Conservation (phyloP, 441 rosid species). For the Mallotus japonicus region DNA sequence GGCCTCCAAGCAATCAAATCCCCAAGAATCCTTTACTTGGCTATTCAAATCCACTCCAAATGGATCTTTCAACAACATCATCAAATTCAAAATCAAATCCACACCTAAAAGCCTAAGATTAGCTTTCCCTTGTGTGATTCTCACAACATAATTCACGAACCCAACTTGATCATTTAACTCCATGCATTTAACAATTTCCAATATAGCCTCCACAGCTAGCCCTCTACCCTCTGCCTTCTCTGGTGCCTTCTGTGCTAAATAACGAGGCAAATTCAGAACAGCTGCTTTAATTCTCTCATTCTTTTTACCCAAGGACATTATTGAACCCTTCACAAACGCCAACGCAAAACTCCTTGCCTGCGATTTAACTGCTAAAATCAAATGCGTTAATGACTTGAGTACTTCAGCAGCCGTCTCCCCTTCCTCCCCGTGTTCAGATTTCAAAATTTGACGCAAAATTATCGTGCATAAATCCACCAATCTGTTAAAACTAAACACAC, state of each 20-base stretch:
- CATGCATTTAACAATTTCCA: constrained; percentile 66
- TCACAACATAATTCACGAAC: constrained; percentile 54
- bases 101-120: constrained; percentile 70
- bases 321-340: constrained; percentile 44
- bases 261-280: constrained; percentile 58
- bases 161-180: constrained; percentile 47
- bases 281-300: constrained; percentile 52
- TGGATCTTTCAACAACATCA: constrained; percentile 51
- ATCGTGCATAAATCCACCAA: constrained; percentile 52
- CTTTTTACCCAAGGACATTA: constrained; percentile 37
- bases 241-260: constrained; percentile 74
- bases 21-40: constrained; percentile 47
- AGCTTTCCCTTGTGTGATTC: constrained; percentile 69
- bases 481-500: constrained; percentile 28
- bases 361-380: constrained; percentile 61
- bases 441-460: constrained; percentile 51
- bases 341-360: constrained; percentile 66
- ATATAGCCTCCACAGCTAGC: constrained; percentile 69
- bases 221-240: constrained; percentile 89
- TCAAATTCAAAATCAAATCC: constrained; percentile 62
- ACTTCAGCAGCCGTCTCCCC: constrained; percentile 63
- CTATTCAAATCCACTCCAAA: constrained; percentile 34
- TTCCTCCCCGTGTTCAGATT: constrained; percentile 64
- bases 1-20: constrained; percentile 56
- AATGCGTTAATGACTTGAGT: constrained; percentile 57